Percentiles rank a stretch among this genome's conserved stretches.
These are phyloP conservation scores for Kalmusia sp. DNA, from an alignment of 2,329 filamentous ascomycete species.

Conservation along the genomic window DNA sequence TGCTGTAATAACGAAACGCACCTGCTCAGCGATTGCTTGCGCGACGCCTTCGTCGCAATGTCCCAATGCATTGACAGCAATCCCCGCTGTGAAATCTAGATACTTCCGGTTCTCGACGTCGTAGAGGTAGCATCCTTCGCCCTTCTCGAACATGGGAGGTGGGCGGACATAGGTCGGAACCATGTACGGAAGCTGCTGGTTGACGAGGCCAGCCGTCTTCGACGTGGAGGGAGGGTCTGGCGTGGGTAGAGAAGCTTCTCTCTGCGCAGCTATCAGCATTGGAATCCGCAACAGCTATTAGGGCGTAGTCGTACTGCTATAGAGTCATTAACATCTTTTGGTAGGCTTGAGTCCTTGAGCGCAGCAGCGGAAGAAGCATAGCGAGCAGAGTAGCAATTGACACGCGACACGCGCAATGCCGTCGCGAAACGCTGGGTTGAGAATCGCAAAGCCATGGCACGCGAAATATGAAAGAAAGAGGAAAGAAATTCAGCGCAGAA, in stretches of 20 bases:
- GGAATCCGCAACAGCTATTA: neutral
- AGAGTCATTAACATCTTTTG: conserved; percentile 48
- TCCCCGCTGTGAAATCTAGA: conserved; percentile 93
- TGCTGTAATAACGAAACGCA: conserved; percentile 39
- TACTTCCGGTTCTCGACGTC: conserved; percentile 90
- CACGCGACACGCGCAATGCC: conserved; percentile 34
- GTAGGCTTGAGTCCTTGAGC: conserved; percentile 48
- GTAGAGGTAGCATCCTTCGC: conserved; percentile 86
- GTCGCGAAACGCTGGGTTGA: conserved; percentile 31
- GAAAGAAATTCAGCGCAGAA: neutral
- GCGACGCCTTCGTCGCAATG: conserved; percentile 85
- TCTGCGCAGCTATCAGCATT: conserved; percentile 28
- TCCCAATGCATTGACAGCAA: conserved; percentile 91
- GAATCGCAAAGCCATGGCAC: conserved; percentile 41
- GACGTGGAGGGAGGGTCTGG: conserved; percentile 78
- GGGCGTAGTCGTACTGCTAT: conserved; percentile 44
- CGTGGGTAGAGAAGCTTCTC: conserved; percentile 61
- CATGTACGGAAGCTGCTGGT: conserved; percentile 85
- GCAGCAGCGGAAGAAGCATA: conserved; percentile 50
- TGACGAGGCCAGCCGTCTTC: conserved; percentile 75
- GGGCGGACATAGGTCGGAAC: conserved; percentile 94
- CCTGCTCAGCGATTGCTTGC: conserved; percentile 79
- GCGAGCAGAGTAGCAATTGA: conserved; percentile 30
- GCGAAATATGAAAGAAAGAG: neutral
- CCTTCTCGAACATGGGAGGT: conserved; percentile 86